A percentile compares a stretch with the other conserved stretches of the same genome.
phyloP scores from a whole-genome alignment of 495 filamentous ascomycete species.

The Friedmanniomyces endolithicus region DNA sequence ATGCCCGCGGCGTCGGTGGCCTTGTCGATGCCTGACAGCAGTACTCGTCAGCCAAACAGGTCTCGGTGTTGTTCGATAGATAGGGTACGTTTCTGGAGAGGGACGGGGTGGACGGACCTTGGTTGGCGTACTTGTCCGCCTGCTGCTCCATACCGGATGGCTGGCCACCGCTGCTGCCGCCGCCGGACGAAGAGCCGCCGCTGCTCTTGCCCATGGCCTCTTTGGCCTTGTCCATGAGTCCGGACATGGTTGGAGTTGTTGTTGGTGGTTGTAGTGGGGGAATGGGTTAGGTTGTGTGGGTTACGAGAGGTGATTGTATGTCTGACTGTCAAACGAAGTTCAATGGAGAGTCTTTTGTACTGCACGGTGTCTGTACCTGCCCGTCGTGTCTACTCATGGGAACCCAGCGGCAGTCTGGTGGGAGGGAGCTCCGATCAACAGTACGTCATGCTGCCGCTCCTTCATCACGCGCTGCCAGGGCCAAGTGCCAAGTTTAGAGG shows the following conservation, averaged over 20 bases:
- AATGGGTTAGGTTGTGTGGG: neutral
- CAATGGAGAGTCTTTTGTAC: neutral
- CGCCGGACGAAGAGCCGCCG: neutral
- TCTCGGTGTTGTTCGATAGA: too few relatives aligned
- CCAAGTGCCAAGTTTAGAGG: neutral
- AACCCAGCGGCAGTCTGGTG: too few relatives aligned
- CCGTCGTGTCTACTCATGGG: too few relatives aligned
- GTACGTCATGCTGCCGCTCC: neutral
- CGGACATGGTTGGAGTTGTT: neutral
- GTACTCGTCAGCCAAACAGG: too few relatives aligned
- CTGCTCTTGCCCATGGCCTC: conserved; percentile 3
- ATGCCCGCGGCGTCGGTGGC: neutral
- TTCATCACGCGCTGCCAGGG: neutral
- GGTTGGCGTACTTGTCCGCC: neutral
- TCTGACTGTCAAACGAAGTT: too few relatives aligned
- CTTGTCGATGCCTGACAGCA: conserved; percentile 5
- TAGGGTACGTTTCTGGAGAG: too few relatives aligned
- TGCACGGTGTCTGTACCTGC: too few relatives aligned
- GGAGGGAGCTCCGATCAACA: neutral
- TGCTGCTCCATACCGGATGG: neutral
- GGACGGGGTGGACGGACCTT: too few relatives aligned
- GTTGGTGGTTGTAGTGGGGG: too few relatives aligned
- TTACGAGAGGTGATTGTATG: too few relatives aligned
- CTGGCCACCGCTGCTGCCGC: neutral
- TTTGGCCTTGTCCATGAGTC: conserved; percentile 4